These are phyloP conservation scores for Scutellaria barbata DNA, from an alignment of 257 asterid species.

Conservation along the genomic window DNA sequence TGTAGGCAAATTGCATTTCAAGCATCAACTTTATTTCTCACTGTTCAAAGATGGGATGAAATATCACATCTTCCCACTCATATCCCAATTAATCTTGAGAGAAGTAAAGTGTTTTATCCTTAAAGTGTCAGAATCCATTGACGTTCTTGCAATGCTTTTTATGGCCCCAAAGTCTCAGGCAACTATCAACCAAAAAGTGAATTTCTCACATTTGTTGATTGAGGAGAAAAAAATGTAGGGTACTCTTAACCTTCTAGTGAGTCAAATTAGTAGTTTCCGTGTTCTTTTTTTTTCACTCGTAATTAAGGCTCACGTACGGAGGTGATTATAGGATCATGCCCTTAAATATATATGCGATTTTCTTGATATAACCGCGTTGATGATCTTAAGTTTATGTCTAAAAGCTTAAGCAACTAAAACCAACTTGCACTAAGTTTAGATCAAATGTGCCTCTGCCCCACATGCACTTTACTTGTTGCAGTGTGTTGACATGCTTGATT, in stretches of 20 bases:
- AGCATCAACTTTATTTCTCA: conserved; percentile 45
- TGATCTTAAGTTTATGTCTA: conserved; percentile 25
- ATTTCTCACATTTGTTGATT: conserved; percentile 25
- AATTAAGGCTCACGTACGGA: neutral
- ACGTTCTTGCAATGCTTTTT: conserved; percentile 37
- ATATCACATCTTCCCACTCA: conserved; percentile 52
- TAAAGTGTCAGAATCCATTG: conserved; percentile 40
- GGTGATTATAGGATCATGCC: neutral
- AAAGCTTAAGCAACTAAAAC: conserved; percentile 35
- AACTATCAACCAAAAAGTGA: conserved; percentile 27
- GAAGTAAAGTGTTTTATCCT: conserved; percentile 29
- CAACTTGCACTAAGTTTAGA: conserved; percentile 39
- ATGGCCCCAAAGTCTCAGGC: conserved; percentile 46
- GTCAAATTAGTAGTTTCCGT: conserved; percentile 8
- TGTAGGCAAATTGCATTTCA: conserved; percentile 53
- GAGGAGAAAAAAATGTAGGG: conserved; percentile 1
- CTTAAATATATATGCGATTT: neutral
- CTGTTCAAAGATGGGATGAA: conserved; percentile 49
- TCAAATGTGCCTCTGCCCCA: conserved; percentile 36
- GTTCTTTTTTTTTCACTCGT: neutral
- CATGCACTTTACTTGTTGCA: conserved; percentile 35
- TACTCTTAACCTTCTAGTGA: conserved; percentile 14
- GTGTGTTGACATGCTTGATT: conserved; percentile 34
- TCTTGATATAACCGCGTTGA: conserved; percentile 11
- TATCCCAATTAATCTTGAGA: conserved; percentile 35